These are phyloP conservation scores for Scheffersomyces segobiensis DNA, from an alignment of 1,139 yeast species.

Conservation along the genomic window DNA sequence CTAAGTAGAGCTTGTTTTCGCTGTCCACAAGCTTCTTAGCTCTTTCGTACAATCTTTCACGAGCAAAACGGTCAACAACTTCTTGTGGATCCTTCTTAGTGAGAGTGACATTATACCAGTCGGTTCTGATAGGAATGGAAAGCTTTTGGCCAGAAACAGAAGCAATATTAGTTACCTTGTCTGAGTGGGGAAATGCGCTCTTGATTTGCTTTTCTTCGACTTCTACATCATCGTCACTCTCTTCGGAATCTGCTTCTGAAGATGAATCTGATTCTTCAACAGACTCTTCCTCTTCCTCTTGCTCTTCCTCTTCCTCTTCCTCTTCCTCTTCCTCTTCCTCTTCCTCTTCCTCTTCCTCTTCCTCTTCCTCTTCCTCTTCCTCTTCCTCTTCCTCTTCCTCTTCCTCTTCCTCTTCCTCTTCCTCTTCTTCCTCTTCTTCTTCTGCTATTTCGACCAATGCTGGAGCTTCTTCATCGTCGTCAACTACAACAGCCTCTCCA, in stretches of 20 bases:
- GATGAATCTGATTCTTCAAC: conserved; percentile 19
- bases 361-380: conserved; percentile 26
- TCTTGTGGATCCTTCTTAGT: conserved; percentile 41
- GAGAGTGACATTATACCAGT: conserved; percentile 64
- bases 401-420: conserved; percentile 20
- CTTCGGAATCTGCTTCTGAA: conserved; percentile 12
- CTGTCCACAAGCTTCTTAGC: conserved; percentile 66
- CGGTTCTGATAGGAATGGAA: conserved; percentile 61
- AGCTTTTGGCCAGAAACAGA: conserved; percentile 60
- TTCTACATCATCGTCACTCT: conserved; percentile 18
- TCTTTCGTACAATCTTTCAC: conserved; percentile 59
- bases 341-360: conserved; percentile 23
- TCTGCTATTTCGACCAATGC: conserved; percentile 22
- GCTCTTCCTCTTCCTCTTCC: conserved; percentile 17
- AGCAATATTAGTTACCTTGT: conserved; percentile 52
- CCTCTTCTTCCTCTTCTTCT: conserved; percentile 25
- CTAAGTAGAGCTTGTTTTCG: conserved; percentile 72
- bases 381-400: conserved; percentile 29
- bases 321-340: conserved; percentile 22
- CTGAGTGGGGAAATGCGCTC: conserved; percentile 19
- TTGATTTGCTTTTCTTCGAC: conserved; percentile 15
- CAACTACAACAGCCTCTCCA: conserved; percentile 34
- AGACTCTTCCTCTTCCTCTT: conserved; percentile 15
- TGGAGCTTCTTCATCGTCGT: conserved; percentile 21
- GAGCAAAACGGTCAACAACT: conserved; percentile 47